Percentiles rank a stretch among this genome's conserved stretches.
phyloP scores from a whole-genome alignment of 495 filamentous ascomycete genomes.

The Neurospora intermedia region DNA sequence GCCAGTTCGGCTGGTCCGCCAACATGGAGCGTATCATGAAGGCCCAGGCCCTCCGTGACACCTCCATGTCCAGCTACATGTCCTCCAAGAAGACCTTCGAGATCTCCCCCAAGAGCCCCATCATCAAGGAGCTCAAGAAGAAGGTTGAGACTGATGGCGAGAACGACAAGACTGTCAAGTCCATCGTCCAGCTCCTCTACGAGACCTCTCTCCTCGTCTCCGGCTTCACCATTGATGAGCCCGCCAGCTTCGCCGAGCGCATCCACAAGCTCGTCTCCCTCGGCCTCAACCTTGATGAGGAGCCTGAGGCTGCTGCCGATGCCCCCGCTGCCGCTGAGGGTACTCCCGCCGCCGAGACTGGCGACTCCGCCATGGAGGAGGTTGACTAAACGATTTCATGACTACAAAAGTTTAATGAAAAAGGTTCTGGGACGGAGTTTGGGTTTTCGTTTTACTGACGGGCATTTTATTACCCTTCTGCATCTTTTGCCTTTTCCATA shows the following conservation, averaged over 20 bases:
- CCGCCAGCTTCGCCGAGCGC: conserved; percentile 91
- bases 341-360: conserved; percentile 40
- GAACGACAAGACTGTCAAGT: conserved; percentile 97
- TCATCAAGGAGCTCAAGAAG: conserved; percentile 97
- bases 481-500: conserved; percentile 23
- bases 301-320: conserved; percentile 62
- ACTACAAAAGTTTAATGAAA: conserved; percentile 25
- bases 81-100: conserved; percentile 99
- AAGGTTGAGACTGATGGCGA: conserved; percentile 97
- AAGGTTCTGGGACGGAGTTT: conserved; percentile 34
- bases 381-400: conserved; percentile 44
- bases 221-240: conserved; percentile 99
- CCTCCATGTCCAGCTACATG: conserved; percentile 99
- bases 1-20: conserved; percentile 99
- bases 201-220: conserved; percentile 98
- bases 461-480: conserved; percentile 23
- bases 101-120: conserved; percentile 95
- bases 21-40: conserved; percentile 99
- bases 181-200: conserved; percentile 92
- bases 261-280: conserved; percentile 98
- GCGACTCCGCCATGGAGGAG: conserved; percentile 55
- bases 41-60: conserved; percentile 98
- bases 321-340: conserved; percentile 42
- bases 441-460: conserved; percentile 27
- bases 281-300: conserved; percentile 89